Conservation (phyloP, 352 stramenopile species). For the Pythium periplocum region DNA sequence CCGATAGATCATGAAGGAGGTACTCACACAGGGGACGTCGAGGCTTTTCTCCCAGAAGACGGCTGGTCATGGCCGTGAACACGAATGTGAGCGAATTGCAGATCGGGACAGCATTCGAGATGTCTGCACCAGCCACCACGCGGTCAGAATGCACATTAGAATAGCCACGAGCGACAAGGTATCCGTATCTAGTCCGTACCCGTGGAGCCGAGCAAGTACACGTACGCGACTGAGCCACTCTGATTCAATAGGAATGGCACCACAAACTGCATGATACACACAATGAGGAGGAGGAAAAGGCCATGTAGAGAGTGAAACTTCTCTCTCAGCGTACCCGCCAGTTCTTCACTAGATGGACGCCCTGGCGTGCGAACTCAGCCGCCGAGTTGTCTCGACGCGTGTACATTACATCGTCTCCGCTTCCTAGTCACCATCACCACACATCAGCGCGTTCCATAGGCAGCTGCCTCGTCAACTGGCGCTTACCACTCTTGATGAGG, state of each 20-base stretch:
- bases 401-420: slow-evolving; percentile 44
- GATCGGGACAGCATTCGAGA: slow-evolving; percentile 83
- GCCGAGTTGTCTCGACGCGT: slow-evolving; percentile 53
- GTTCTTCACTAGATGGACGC: slow-evolving; percentile 50
- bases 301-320: not conserved
- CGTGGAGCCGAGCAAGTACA: slow-evolving; percentile 68
- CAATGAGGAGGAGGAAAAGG: not conserved
- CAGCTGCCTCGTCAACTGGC: too few species aligned
- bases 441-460: too few species aligned
- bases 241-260: slow-evolving; percentile 82
- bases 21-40: slow-evolving; percentile 62
- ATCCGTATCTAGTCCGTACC: slow-evolving; percentile 20
- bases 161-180: not conserved
- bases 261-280: slow-evolving; percentile 44
- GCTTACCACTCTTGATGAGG: slow-evolving; percentile 69
- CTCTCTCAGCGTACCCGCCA: slow-evolving; percentile 45
- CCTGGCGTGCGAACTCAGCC: slow-evolving; percentile 38
- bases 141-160: not conserved
- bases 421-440: slow-evolving; percentile 28
- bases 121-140: slow-evolving; percentile 31
- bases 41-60: slow-evolving; percentile 64
- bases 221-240: slow-evolving; percentile 76
- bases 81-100: slow-evolving; percentile 88
- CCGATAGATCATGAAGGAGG: not conserved
- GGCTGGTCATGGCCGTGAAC: slow-evolving; percentile 81